Conservation (phyloP, 768 basidiomycete genomes). For the Chalciporus pseudorubinellus region DNA sequence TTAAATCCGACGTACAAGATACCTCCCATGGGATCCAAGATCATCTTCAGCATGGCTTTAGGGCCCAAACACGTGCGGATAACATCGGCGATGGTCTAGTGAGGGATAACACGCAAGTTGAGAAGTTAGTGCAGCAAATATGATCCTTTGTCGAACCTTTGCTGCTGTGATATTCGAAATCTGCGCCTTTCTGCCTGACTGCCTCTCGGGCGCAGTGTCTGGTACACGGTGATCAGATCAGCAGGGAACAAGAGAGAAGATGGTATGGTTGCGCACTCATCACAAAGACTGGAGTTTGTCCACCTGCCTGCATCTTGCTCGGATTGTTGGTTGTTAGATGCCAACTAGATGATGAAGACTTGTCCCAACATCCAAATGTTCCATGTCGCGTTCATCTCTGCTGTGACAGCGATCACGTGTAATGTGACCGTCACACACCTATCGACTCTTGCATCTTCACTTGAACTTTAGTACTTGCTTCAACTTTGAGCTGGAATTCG, state of each 20-base stretch:
- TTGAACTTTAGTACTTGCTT: too few species aligned
- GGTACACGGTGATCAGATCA: constrained; percentile 2
- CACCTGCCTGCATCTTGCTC: constrained; percentile 31
- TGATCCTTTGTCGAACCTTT: constrained; percentile 54
- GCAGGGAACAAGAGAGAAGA: background rate
- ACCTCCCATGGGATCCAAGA: constrained; percentile 98
- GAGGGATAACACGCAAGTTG: background rate
- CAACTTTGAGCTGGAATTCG: too few species aligned
- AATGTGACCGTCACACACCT: background rate
- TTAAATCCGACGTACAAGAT: constrained; percentile 64
- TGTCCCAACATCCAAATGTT: too few species aligned
- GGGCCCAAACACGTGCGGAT: constrained; percentile 97
- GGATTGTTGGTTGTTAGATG: background rate
- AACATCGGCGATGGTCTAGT: constrained; percentile 94
- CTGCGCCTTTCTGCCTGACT: constrained; percentile 93
- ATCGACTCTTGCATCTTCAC: too few species aligned
- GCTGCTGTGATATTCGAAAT: constrained; percentile 96
- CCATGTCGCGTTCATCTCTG: background rate
- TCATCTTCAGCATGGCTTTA: constrained; percentile 99
- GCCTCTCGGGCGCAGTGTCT: constrained; percentile 94
- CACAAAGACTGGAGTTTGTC: constrained; percentile 79
- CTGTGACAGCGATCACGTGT: background rate
- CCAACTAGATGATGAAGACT: background rate
- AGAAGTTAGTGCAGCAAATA: too few species aligned
- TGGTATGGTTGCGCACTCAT: constrained; percentile 54